Evolutionary conservation across 306 rosid species (phyloP), one percentile per base, ranked within the genome.

Genomic region (Rosa chinensis): DNA sequence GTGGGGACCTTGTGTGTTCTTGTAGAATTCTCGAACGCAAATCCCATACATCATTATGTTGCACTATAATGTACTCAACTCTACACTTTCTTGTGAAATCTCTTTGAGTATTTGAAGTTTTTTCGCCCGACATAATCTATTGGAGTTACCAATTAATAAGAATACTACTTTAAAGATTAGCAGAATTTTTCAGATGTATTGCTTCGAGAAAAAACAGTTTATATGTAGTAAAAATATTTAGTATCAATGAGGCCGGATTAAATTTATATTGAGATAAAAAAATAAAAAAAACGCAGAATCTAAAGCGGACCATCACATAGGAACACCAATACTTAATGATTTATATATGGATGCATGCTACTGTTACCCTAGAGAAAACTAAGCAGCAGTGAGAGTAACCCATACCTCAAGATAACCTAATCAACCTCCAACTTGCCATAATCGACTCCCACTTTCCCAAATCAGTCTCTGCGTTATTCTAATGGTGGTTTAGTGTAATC

Each of bases 401-500:
- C 73, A 68, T 68, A 44, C 52, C 37, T 40, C 52, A 68, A 18
- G 73, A 68, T 68, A 68, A 68, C 35, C 21, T 68, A 68, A 39
- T 43, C 48, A 37, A 66, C 12, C 70, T 37, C 28, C 72, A 67
- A 40, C 72, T 37, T 16, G 70, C 44, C 6, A 40, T 37, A 37
- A 66, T 66, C 72, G 48, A 16, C 8, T 66, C 70, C 21, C 42
- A 35, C 69, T 64, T 64, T 66, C 21, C 50, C 32, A 67, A 32
- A 40, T 42, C 73, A 9, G 73, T 44, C 28, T 42, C 18, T 11
- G 35, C 45, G 39, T 66, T 66, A 16, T 35, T 66, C 21, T 37
- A 37, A 1, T 8, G n/a, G 12, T 66, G 8, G 71, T 20, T 39
- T 39, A 66, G 14, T 37, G 23, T 66, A 28, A 28, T 32, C 5